Percentiles rank a stretch among this genome's conserved stretches.
These are phyloP conservation scores for Cyathus striatus DNA, from an alignment of 768 basidiomycete species.

Conservation along the genomic window DNA sequence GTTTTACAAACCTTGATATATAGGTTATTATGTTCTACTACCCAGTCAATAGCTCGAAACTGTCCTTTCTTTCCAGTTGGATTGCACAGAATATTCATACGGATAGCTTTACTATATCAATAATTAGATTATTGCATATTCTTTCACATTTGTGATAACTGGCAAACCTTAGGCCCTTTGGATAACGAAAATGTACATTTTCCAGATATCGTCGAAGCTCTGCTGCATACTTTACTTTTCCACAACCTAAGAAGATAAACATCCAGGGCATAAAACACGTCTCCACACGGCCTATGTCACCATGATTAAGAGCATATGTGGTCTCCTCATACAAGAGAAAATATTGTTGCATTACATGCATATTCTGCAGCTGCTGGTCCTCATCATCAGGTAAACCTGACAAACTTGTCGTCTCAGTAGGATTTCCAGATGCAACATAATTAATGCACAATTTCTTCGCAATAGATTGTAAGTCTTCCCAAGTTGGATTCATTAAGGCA, in stretches of 20 bases:
- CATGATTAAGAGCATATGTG: neutral
- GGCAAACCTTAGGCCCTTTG: no score
- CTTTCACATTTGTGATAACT: no score
- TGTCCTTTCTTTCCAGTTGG: no score
- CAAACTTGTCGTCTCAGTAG: neutral
- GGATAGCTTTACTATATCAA: no score
- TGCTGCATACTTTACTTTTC: constrained; percentile 30
- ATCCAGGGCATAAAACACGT: no score
- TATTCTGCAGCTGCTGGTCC: neutral
- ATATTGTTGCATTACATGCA: constrained; percentile 17
- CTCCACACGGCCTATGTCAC: neutral
- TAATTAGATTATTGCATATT: no score
- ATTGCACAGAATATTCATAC: no score
- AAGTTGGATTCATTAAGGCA: neutral
- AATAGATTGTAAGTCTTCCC: neutral
- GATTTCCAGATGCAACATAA: neutral
- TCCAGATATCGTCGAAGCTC: constrained; percentile 20
- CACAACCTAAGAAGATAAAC: no score
- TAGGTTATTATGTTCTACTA: no score
- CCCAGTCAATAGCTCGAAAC: no score
- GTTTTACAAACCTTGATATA: no score
- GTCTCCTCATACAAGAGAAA: constrained; percentile 12
- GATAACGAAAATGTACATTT: constrained; percentile 17
- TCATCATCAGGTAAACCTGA: neutral
- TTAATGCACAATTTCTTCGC: neutral